These are phyloP conservation scores for Rhodotorula sp. DNA, from an alignment of 1,284 basidiomycete species.

Conservation along the genomic window DNA sequence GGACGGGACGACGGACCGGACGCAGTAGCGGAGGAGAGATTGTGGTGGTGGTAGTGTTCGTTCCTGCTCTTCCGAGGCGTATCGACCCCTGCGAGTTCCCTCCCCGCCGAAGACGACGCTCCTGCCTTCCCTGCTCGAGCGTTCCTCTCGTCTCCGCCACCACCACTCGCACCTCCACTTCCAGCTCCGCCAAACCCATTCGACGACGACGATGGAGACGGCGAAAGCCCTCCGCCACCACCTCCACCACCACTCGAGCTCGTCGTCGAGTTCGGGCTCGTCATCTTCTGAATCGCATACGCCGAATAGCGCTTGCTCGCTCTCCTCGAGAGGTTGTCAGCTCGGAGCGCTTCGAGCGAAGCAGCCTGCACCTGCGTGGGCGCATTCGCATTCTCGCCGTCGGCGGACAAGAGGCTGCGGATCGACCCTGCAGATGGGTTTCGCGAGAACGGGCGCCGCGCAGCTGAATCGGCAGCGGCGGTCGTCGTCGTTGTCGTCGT, in stretches of 20 bases:
- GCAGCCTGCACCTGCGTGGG: conserved; percentile 16
- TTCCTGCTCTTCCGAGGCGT: conserved; percentile 1
- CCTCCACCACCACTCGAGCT: neutral
- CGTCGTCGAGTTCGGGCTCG: conserved; percentile 47
- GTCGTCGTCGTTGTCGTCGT: too few relatives aligned
- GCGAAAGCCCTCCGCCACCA: too few relatives aligned
- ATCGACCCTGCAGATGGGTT: conserved; percentile 4
- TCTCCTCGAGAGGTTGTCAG: conserved; percentile 81
- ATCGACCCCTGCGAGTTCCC: conserved; percentile 3
- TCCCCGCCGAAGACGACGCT: neutral
- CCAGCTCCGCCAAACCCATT: neutral
- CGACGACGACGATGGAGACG: too few relatives aligned
- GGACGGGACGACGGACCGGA: neutral
- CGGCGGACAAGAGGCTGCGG: neutral
- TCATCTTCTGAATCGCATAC: conserved; percentile 94
- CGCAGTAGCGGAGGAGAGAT: too few relatives aligned
- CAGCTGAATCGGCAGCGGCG: too few relatives aligned
- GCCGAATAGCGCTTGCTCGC: conserved; percentile 96
- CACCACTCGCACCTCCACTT: neutral
- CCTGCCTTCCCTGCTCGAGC: neutral
- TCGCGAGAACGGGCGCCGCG: neutral
- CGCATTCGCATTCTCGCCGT: neutral
- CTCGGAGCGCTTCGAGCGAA: conserved; percentile 83
- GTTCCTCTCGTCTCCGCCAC: neutral
- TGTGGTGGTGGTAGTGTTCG: neutral